These are phyloP conservation scores for Hortiboletus rubellus DNA, from an alignment of 1,284 basidiomycete genomes.

Conservation along the genomic window DNA sequence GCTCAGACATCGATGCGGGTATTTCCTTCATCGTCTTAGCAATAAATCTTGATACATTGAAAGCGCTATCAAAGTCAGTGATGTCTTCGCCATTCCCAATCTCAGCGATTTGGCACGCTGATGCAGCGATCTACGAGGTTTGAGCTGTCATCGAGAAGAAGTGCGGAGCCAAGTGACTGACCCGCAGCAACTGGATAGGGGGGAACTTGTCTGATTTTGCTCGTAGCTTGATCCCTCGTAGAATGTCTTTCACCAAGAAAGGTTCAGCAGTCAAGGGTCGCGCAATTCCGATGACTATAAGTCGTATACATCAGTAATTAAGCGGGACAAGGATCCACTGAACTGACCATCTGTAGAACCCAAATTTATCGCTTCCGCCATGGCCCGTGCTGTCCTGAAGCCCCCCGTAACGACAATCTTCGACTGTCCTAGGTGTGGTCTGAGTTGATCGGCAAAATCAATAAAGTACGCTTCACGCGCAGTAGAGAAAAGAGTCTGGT, in stretches of 20 bases:
- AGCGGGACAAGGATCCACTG: neutral
- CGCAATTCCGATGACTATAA: conserved; percentile 44
- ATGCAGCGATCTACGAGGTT: conserved; percentile 28
- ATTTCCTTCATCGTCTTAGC: conserved; percentile 34
- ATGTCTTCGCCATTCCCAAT: conserved; percentile 36
- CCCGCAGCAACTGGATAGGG: conserved; percentile 28
- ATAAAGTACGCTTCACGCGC: conserved; percentile 42
- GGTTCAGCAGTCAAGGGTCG: conserved; percentile 48
- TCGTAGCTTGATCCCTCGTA: conserved; percentile 35
- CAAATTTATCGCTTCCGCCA: conserved; percentile 39
- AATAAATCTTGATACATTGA: conserved; percentile 35
- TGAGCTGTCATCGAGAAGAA: neutral
- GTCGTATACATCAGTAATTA: neutral
- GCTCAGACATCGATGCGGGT: conserved; percentile 32
- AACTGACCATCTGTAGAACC: conserved; percentile 35
- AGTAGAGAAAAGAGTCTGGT: conserved; percentile 34
- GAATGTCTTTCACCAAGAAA: conserved; percentile 40
- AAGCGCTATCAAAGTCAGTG: conserved; percentile 33
- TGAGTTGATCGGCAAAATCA: conserved; percentile 43
- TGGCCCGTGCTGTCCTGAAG: conserved; percentile 43
- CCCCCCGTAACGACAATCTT: conserved; percentile 49
- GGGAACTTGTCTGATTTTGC: conserved; percentile 35
- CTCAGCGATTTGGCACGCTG: conserved; percentile 33
- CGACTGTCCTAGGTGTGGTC: conserved; percentile 36
- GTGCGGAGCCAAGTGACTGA: conserved; percentile 16